Evolutionary conservation across 2,329 filamentous ascomycete genomes (phyloP).

Genomic region (Sclerotinia sclerotiorum): DNA sequence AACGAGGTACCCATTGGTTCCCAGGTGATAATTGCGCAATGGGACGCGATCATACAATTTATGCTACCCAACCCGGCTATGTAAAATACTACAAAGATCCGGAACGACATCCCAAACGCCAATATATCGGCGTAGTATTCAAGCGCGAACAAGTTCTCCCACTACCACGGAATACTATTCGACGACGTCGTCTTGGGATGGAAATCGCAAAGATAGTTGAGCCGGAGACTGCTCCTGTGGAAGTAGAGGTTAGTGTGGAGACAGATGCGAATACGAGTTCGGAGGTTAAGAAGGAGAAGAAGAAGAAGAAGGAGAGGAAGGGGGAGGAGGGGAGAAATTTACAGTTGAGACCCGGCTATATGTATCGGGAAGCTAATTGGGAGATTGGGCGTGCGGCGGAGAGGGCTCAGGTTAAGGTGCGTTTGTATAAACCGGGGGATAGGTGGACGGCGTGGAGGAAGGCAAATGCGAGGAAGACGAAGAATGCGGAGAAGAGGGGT

Average conservation of each 20-base stretch:
- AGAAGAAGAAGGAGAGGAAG: slow-evolving; percentile 35
- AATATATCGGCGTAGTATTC: slow-evolving; percentile 94
- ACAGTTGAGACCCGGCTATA: slow-evolving; percentile 56
- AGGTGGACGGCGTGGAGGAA: slow-evolving; percentile 65
- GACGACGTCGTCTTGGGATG: slow-evolving; percentile 75
- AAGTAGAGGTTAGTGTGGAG: slow-evolving; percentile 21
- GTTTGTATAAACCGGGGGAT: slow-evolving; percentile 56
- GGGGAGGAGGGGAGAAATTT: slow-evolving; percentile 42
- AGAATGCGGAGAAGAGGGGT: slow-evolving; percentile 54
- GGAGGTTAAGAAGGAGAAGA: slow-evolving; percentile 23
- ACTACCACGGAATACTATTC: slow-evolving; percentile 69
- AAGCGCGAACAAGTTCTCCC: slow-evolving; percentile 79
- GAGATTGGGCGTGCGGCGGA: slow-evolving; percentile 65
- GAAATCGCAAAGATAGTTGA: slow-evolving; percentile 51
- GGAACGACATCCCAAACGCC: slow-evolving; percentile 73
- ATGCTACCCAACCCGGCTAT: slow-evolving; percentile 79
- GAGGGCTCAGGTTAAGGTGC: slow-evolving; percentile 56
- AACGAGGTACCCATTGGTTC: slow-evolving; percentile 91
- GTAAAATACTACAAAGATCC: slow-evolving; percentile 97
- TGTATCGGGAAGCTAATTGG: slow-evolving; percentile 66
- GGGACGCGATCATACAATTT: slow-evolving; percentile 95
- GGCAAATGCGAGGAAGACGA: slow-evolving; percentile 50
- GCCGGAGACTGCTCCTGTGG: slow-evolving; percentile 23
- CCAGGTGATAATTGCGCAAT: slow-evolving; percentile 94
- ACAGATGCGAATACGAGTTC: slow-evolving; percentile 22